Conservation (phyloP, 2,329 filamentous ascomycete species). For the Aspergillus alliaceus region DNA sequence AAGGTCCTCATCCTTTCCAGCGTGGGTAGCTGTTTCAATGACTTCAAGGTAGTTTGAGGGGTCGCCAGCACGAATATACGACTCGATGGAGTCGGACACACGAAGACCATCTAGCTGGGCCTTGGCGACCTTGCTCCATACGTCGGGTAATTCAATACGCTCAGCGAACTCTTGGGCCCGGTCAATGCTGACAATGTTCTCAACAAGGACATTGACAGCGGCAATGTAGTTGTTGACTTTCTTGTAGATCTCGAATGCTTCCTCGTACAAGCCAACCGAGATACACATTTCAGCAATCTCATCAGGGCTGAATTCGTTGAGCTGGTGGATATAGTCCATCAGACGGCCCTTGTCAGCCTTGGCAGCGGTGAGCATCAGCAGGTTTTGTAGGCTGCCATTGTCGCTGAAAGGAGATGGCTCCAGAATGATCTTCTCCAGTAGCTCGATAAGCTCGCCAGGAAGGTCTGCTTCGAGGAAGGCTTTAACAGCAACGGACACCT, state of each 20-base stretch:
- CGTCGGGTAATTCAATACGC: conserved; percentile 86
- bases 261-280: conserved; percentile 90
- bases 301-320: conserved; percentile 84
- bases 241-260: conserved; percentile 98
- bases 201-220: conserved; percentile 88
- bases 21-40: conserved; percentile 91
- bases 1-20: conserved; percentile 96
- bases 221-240: conserved; percentile 88
- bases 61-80: conserved; percentile 93
- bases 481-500: conserved; percentile 91
- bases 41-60: conserved; percentile 93
- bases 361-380: conserved; percentile 92
- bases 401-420: conserved; percentile 99
- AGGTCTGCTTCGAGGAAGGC: conserved; percentile 89
- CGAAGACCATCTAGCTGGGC: conserved; percentile 95
- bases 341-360: conserved; percentile 94
- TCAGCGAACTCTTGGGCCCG: conserved; percentile 94
- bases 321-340: conserved; percentile 92
- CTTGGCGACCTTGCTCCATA: conserved; percentile 98
- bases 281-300: conserved; percentile 94
- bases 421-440: conserved; percentile 98
- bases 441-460: conserved; percentile 90
- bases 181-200: conserved; percentile 97
- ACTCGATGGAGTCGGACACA: conserved; percentile 88
- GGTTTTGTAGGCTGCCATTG: conserved; percentile 92